Conservation (phyloP, 345 rosid genomes). For the Populus nigra region DNA sequence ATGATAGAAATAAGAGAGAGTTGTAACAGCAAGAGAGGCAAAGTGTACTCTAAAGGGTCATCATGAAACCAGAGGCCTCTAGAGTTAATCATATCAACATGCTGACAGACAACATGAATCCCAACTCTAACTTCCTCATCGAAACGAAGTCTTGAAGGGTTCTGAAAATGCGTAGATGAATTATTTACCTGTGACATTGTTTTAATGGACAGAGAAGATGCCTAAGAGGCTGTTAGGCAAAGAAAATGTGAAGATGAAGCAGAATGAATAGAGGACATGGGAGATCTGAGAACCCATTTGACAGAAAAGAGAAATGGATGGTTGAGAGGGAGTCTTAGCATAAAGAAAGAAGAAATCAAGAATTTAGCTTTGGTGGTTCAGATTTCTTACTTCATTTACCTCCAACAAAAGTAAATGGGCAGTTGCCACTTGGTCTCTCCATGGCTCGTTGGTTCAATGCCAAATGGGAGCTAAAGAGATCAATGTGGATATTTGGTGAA, state of each 20-base stretch:
- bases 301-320: neutral
- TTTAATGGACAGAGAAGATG: neutral
- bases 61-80: conserved; percentile 14
- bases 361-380: too few species aligned
- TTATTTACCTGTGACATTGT: neutral
- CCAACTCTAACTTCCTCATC: neutral
- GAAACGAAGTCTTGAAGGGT: neutral
- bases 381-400: too few species aligned
- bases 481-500: too few species aligned
- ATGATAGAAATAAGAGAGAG: conserved; percentile 16
- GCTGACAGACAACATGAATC: conserved; percentile 8
- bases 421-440: too few species aligned
- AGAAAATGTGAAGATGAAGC: neutral
- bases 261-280: neutral
- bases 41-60: conserved; percentile 14
- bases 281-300: too few species aligned
- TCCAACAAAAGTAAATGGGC: too few species aligned
- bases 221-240: neutral
- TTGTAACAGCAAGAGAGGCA: conserved; percentile 19
- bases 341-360: too few species aligned
- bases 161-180: neutral
- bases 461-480: too few species aligned
- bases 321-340: neutral
- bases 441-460: too few species aligned
- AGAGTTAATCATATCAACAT: neutral